Percentiles rank a stretch among this genome's conserved stretches.
These are phyloP conservation scores for Aphanomyces invadans DNA, from an alignment of 352 stramenopile species.

Conservation along the genomic window DNA sequence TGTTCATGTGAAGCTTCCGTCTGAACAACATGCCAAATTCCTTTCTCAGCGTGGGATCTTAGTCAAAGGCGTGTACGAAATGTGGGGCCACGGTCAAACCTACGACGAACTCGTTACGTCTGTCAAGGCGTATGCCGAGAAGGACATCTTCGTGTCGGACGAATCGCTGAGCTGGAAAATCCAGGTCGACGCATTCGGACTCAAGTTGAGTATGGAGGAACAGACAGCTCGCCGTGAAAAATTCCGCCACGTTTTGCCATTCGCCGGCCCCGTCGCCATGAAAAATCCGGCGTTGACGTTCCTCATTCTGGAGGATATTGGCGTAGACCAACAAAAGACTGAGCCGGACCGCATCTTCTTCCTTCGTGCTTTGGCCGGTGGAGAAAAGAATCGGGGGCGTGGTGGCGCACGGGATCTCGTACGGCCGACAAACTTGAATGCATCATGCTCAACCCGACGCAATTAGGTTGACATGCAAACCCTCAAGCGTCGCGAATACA, in stretches of 20 bases:
- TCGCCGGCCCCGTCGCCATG: constrained; percentile 63
- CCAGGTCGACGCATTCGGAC: constrained; percentile 65
- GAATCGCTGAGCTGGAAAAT: constrained; percentile 58
- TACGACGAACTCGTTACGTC: constrained; percentile 49
- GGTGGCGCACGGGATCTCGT: constrained; percentile 55
- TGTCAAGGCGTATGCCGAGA: constrained; percentile 36
- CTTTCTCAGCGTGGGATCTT: constrained; percentile 70
- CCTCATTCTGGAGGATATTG: constrained; percentile 64
- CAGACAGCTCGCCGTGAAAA: constrained; percentile 42
- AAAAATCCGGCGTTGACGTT: constrained; percentile 62
- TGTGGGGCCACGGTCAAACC: constrained; percentile 46
- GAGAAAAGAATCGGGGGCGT: constrained; percentile 61
- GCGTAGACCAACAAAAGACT: constrained; percentile 39
- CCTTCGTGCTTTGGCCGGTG: constrained; percentile 56
- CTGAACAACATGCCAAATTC: constrained; percentile 54
- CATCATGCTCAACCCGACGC: too few species aligned
- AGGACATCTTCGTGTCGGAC: constrained; percentile 42
- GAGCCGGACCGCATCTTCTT: constrained; percentile 59
- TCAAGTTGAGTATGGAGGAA: constrained; percentile 68
- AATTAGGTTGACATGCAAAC: constrained; percentile 79
- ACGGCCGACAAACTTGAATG: too few species aligned
- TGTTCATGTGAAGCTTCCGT: constrained; percentile 53
- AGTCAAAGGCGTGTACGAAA: constrained; percentile 75
- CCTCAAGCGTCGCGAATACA: constrained; percentile 91
- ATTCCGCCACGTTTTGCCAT: constrained; percentile 50